Conservation (phyloP, 2,329 filamentous ascomycete species). For the Albophoma yamanashiensis region DNA sequence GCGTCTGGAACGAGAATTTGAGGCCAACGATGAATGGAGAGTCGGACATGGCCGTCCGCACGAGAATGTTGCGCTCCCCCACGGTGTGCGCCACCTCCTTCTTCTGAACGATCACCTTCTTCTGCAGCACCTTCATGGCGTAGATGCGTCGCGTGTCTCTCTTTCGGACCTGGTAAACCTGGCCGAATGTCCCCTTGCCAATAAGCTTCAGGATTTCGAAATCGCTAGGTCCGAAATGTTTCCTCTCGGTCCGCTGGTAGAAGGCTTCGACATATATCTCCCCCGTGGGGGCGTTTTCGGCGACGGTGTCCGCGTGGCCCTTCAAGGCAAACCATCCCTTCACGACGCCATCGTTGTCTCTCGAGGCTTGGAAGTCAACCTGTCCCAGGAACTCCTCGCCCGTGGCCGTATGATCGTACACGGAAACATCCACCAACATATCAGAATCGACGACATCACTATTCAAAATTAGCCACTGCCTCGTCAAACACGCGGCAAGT, state of each 20-base stretch:
- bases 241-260: slow-evolving; percentile 82
- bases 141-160: slow-evolving; percentile 94
- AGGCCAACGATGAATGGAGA: slow-evolving; percentile 96
- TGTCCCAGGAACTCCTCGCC: slow-evolving; percentile 90
- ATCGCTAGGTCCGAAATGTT: slow-evolving; percentile 86
- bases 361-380: slow-evolving; percentile 64
- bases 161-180: slow-evolving; percentile 97
- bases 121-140: slow-evolving; percentile 97
- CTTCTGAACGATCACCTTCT: slow-evolving; percentile 99
- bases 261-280: slow-evolving; percentile 81
- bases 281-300: slow-evolving; percentile 67
- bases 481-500: background rate
- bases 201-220: slow-evolving; percentile 95
- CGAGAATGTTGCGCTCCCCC: slow-evolving; percentile 92
- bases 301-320: slow-evolving; percentile 59
- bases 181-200: slow-evolving; percentile 95
- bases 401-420: slow-evolving; percentile 73
- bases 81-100: slow-evolving; percentile 98
- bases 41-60: slow-evolving; percentile 88
- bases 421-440: slow-evolving; percentile 82
- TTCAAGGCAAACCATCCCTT: slow-evolving; percentile 80
- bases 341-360: slow-evolving; percentile 57
- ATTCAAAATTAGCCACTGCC: slow-evolving; percentile 6
- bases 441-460: slow-evolving; percentile 92
- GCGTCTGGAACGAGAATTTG: slow-evolving; percentile 98